Conservation (phyloP, 345 rosid species). For the Mercurialis annua region DNA sequence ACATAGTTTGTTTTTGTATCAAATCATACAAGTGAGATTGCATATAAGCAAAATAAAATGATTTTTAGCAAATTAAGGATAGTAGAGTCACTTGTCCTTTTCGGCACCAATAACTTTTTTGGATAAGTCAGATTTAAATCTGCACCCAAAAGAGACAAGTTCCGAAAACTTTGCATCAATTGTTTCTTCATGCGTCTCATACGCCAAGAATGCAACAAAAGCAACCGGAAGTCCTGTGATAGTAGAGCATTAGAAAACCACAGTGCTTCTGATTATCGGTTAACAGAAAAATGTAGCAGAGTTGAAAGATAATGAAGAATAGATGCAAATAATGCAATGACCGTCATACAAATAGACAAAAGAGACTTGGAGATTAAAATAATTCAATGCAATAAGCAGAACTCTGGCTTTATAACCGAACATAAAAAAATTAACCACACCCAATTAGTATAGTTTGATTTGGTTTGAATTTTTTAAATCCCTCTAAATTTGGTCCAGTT, state of each 20-base stretch:
- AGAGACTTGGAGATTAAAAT: background rate
- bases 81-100: slow-evolving; percentile 42
- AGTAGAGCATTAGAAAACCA: background rate
- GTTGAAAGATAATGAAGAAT: background rate
- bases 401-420: no score
- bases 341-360: background rate
- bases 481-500: no score
- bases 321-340: background rate
- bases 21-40: background rate
- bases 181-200: slow-evolving; percentile 67
- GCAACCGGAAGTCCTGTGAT: slow-evolving; percentile 61
- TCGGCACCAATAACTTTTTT: slow-evolving; percentile 35
- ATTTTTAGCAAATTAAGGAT: background rate
- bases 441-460: no score
- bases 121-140: slow-evolving; percentile 41
- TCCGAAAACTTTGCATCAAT: slow-evolving; percentile 47
- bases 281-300: background rate
- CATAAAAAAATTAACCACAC: no score
- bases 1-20: background rate
- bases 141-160: slow-evolving; percentile 39
- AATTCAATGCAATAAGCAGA: background rate
- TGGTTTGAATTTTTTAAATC: no score
- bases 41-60: background rate
- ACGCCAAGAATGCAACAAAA: slow-evolving; percentile 48
- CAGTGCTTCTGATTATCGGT: background rate